phyloP scores from a whole-genome alignment of 805 yeast genomes.

The Lachancea quebecensis region DNA sequence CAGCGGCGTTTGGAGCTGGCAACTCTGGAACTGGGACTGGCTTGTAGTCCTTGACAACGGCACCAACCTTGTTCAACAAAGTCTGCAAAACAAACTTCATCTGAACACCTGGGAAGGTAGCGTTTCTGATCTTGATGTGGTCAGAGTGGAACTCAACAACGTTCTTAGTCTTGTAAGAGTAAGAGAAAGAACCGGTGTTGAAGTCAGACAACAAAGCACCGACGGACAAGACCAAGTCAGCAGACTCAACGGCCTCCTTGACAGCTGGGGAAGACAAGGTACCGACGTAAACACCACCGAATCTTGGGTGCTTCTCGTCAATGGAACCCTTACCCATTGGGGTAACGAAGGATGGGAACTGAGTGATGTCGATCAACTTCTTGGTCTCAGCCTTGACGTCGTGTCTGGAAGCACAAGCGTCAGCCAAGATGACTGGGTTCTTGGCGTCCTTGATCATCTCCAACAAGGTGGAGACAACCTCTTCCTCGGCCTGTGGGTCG shows the following conservation, averaged over 20 bases:
- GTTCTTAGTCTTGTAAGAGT: constrained; percentile 66
- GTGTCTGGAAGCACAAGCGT: constrained; percentile 84
- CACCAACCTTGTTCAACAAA: constrained; percentile 34
- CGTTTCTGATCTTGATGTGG: constrained; percentile 61
- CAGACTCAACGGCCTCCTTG: constrained; percentile 60
- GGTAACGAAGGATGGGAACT: constrained; percentile 77
- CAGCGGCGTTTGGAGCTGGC: constrained; percentile 41
- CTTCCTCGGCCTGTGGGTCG: constrained; percentile 54
- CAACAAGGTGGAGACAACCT: constrained; percentile 49
- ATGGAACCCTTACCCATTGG: constrained; percentile 87
- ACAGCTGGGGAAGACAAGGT: constrained; percentile 69
- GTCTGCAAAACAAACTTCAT: constrained; percentile 52
- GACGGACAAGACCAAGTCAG: constrained; percentile 70
- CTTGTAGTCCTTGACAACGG: constrained; percentile 37
- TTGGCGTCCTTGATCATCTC: constrained; percentile 48
- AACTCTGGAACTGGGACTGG: constrained; percentile 52
- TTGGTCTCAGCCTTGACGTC: constrained; percentile 56
- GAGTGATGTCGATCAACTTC: constrained; percentile 55
- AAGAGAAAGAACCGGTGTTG: constrained; percentile 84
- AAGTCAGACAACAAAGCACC: constrained; percentile 84
- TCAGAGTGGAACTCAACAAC: constrained; percentile 76
- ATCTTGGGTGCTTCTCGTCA: constrained; percentile 64
- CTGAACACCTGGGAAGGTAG: constrained; percentile 65
- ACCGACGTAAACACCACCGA: constrained; percentile 84
- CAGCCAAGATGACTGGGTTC: constrained; percentile 72